Evolutionary conservation across 1,284 basidiomycete genomes (phyloP), one percentile per base, ranked within the genome.

Genomic region (Marasmius fiardii): DNA sequence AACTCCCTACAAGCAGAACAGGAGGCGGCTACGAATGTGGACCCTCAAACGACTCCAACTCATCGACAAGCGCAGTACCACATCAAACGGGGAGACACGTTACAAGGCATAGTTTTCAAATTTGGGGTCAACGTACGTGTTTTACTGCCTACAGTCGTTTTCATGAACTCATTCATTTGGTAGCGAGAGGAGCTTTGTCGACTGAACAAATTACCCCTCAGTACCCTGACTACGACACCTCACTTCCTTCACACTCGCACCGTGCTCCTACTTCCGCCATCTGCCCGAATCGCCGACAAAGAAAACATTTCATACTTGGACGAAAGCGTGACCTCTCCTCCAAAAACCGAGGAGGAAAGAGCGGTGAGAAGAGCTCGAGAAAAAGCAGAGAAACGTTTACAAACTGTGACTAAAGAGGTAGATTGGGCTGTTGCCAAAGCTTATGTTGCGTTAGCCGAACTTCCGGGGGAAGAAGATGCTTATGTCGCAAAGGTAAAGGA

Each of bases 171-270:
- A 28, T 54, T 35, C 31, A n/a, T 49, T 26, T 8, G 39, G 5
- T 60, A 88, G 86, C 80, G 76, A 24, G 77, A 77, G 39, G 69
- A 77, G 33, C 71, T 90, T 3, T 88, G 86, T 65, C 77, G 71
- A 18, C 67, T 88, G 20, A 92, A 91, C 64, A 78, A 77, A 49
- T 76, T 92, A 5, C 85, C 88, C 0, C 68, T 75, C 1, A 86
- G 79, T 61, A 84, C 86, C 1, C 71, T 91, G 16, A 81, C 73
- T 51, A 89, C 85, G 0, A 89, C 83, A 0, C 88, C 89, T 2
- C 86, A 90, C 63, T 71, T 90, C 16, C 72, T 91, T 4, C 88
- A 90, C 67, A 90, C 88, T 0, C 81, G 87, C 16, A 72, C 74
- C 1, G 80, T 74, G 60, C 68, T 91, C 54, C 64, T 74, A 21